These are phyloP conservation scores for Persicaria maculosa DNA, from an alignment of 148 eudicot genomes.

Conservation along the genomic window DNA sequence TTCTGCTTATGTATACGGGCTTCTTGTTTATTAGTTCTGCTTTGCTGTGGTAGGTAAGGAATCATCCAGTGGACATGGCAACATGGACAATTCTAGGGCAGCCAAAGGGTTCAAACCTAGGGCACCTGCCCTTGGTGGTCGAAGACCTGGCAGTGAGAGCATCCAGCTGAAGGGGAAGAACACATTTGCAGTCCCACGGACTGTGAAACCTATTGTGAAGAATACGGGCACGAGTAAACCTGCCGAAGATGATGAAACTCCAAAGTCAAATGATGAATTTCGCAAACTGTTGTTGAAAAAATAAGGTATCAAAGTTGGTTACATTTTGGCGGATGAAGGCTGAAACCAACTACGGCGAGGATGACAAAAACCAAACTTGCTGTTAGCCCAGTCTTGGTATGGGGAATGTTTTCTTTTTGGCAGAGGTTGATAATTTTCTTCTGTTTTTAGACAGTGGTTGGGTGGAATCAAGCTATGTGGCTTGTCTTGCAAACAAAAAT, in stretches of 20 bases:
- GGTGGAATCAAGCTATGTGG: neutral
- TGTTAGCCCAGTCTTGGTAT: neutral
- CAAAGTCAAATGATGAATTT: constrained; percentile 89
- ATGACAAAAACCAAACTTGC: neutral
- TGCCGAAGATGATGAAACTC: constrained; percentile 43
- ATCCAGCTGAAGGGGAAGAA: constrained; percentile 61
- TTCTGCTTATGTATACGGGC: neutral
- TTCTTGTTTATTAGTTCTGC: neutral
- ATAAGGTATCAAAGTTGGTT: constrained; percentile 10
- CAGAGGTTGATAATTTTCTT: neutral
- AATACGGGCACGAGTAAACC: constrained; percentile 27
- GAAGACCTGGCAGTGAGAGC: constrained; percentile 18
- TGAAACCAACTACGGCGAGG: no score
- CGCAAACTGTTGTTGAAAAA: constrained; percentile 60
- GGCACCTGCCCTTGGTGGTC: constrained; percentile 5
- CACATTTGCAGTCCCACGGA: constrained; percentile 84
- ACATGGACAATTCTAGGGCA: neutral
- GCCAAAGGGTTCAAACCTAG: neutral
- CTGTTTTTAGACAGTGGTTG: neutral
- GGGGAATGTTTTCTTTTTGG: neutral
- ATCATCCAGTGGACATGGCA: neutral
- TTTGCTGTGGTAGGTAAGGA: neutral
- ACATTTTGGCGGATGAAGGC: neutral
- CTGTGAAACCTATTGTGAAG: constrained; percentile 53
- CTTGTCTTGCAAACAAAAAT: neutral